phyloP scores from a whole-genome alignment of 495 filamentous ascomycete genomes.

The Xylaria palmicola region DNA sequence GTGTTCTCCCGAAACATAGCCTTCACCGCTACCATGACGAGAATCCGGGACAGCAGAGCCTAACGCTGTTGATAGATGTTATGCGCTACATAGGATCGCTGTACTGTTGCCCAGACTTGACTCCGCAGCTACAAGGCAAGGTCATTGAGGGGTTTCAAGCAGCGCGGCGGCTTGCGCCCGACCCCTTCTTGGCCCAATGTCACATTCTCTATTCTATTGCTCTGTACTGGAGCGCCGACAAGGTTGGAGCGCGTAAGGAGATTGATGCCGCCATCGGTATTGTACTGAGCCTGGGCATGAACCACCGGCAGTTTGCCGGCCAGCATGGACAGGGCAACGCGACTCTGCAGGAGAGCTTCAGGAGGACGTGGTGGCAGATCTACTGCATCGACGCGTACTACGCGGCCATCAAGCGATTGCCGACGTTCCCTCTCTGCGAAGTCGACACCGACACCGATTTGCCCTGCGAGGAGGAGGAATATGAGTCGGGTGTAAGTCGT shows the following conservation, averaged over 20 bases:
- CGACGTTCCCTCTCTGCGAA: conserved; percentile 36
- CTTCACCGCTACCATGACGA: conserved; percentile 22
- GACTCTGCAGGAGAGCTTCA: conserved; percentile 62
- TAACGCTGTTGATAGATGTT: conserved; percentile 42
- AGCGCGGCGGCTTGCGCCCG: conserved; percentile 38
- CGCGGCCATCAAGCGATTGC: conserved; percentile 32
- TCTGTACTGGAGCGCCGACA: conserved; percentile 60
- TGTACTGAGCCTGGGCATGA: conserved; percentile 61
- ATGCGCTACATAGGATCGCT: conserved; percentile 59
- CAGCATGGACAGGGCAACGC: conserved; percentile 46
- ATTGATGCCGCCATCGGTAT: conserved; percentile 57
- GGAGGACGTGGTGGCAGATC: conserved; percentile 73
- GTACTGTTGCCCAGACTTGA: conserved; percentile 22
- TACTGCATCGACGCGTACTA: conserved; percentile 59
- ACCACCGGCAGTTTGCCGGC: conserved; percentile 48
- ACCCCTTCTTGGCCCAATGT: conserved; percentile 61
- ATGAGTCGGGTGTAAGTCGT: conserved; percentile 46
- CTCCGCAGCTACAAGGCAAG: conserved; percentile 28
- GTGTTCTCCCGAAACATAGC: conserved; percentile 44
- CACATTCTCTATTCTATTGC: conserved; percentile 63
- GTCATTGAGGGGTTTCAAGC: conserved; percentile 36
- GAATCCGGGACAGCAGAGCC: conserved; percentile 9
- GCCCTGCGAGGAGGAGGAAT: conserved; percentile 63
- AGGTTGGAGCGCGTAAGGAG: conserved; percentile 49
- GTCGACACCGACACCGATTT: conserved; percentile 50